Base-by-base conservation (phyloP, 208 protist genomes). In the Trypanosoma rangeli region DNA sequence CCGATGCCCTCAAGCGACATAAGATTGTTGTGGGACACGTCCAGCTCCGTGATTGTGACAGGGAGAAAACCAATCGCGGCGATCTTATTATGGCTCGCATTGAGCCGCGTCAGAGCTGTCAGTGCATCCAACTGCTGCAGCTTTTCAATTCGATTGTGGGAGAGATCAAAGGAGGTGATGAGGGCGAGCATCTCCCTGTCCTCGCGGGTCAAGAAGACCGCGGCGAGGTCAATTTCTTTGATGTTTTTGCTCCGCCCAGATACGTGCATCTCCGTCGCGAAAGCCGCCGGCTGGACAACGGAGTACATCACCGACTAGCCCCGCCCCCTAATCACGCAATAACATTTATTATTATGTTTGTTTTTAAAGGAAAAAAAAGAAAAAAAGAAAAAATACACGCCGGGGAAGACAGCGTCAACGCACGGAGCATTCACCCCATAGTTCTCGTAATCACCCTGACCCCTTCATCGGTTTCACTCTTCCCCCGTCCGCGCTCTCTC, bases 101-200 rank as follows among this genome's bases (percentile, higher is more conserved):
- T 78, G 35, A 97, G 77, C 24, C 69, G 74, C 7, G 70, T 61
- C 7, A 95, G 81, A 3, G 84, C 76, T 24, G 71, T 70, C 26
- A 95, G 82, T 5, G 79, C 67, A 28, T 92, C 74, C 29, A 95
- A 79, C 46, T 82, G 70, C 0, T 77, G 65, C 28, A 94, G 66
- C 42, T 75, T 63, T 49, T 79, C 61, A 39, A 95, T 83, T 29
- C 84, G 72, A 53, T 95, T 95, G 49, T 83, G 87, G 0, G 90
- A 95, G 39, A 95, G 78, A 61, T 95, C 90, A 59, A 93, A 90
- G 52, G 82, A 85, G 16, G 85, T 94, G 73, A 95, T 89, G 53
- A 86, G 71, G 0, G 74, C 22, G 5, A 95, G 79, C 64, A 90
- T 76, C 46, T 76, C 66, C 10, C 68, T 74, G 57, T 93, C 84